Conservation (phyloP, 2,329 filamentous ascomycete species). For the Colletotrichum scovillei region DNA sequence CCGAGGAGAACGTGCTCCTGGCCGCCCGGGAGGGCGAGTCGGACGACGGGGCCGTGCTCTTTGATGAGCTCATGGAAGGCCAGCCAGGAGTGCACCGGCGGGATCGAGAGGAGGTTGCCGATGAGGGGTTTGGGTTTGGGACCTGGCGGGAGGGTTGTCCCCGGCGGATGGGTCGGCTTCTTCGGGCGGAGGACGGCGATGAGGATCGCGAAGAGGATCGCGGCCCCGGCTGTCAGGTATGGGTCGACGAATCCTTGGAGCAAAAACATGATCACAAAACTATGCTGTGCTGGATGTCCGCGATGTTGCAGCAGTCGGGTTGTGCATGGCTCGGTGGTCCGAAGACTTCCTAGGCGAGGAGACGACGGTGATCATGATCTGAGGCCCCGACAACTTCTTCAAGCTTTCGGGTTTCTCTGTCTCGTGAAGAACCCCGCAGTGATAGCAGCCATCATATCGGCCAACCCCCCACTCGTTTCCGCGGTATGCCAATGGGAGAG, state of each 20-base stretch:
- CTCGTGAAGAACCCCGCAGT: not conserved
- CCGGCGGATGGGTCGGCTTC: conserved; percentile 11
- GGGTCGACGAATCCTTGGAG: not conserved
- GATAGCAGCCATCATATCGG: conserved; percentile 1
- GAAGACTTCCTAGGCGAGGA: not conserved
- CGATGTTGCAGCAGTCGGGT: not conserved
- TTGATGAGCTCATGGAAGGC: conserved; percentile 51
- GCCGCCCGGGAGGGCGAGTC: conserved; percentile 53
- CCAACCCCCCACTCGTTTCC: conserved; percentile 8
- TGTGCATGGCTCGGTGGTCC: not conserved
- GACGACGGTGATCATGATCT: not conserved
- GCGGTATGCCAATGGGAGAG: not conserved
- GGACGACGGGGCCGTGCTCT: conserved; percentile 53
- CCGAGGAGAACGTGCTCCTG: conserved; percentile 49
- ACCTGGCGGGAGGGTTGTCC: conserved; percentile 27
- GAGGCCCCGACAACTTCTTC: not conserved
- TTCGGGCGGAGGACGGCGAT: not conserved
- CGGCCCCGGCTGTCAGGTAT: conserved; percentile 7
- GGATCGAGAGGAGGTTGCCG: conserved; percentile 49
- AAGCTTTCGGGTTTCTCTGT: conserved; percentile 17
- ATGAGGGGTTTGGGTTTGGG: conserved; percentile 36
- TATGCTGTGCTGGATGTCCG: not conserved
- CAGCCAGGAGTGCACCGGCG: conserved; percentile 50
- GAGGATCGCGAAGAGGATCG: conserved; percentile 12
- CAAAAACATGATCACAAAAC: not conserved